A percentile compares a stretch with the other conserved stretches of the same genome.
Evolutionary conservation across 805 yeast species (phyloP).

Genomic region (Tetrapisispora iriomotensis): DNA sequence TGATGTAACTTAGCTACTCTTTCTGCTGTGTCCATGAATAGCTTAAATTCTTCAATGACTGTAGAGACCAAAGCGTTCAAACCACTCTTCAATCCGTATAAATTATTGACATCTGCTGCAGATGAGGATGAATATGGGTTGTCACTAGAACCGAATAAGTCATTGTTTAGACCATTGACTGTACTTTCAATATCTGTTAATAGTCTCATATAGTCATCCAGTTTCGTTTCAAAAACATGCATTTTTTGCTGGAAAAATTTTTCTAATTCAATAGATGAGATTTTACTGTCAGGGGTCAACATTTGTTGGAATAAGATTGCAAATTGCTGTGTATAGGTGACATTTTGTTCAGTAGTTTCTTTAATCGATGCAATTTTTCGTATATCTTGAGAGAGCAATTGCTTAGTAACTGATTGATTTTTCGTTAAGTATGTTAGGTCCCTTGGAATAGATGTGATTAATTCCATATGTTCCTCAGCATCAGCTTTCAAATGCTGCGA

Average conservation of each 20-base stretch:
- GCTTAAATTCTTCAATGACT: conserved; percentile 53
- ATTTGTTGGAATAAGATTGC: conserved; percentile 44
- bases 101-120: conserved; percentile 12
- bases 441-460: conserved; percentile 62
- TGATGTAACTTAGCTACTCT: conserved; percentile 64
- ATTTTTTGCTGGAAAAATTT: conserved; percentile 42
- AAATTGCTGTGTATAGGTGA: conserved; percentile 42
- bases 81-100: conserved; percentile 23
- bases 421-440: conserved; percentile 57
- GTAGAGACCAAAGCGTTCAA: conserved; percentile 48
- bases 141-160: conserved; percentile 25
- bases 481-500: conserved; percentile 59
- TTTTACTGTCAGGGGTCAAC: conserved; percentile 44
- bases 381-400: conserved; percentile 44
- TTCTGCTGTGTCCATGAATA: conserved; percentile 70
- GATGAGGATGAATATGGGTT: background rate
- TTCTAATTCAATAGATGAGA: conserved; percentile 47
- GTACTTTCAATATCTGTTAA: conserved; percentile 49
- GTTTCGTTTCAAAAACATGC: conserved; percentile 31
- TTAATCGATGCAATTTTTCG: conserved; percentile 39
- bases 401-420: conserved; percentile 53
- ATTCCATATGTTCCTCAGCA: conserved; percentile 48
- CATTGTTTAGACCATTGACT: conserved; percentile 49
- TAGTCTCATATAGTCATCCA: conserved; percentile 41
- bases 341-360: conserved; percentile 32